Evolutionary conservation across 805 yeast genomes (phyloP).

Genomic region (Metschnikowia shivogae): DNA sequence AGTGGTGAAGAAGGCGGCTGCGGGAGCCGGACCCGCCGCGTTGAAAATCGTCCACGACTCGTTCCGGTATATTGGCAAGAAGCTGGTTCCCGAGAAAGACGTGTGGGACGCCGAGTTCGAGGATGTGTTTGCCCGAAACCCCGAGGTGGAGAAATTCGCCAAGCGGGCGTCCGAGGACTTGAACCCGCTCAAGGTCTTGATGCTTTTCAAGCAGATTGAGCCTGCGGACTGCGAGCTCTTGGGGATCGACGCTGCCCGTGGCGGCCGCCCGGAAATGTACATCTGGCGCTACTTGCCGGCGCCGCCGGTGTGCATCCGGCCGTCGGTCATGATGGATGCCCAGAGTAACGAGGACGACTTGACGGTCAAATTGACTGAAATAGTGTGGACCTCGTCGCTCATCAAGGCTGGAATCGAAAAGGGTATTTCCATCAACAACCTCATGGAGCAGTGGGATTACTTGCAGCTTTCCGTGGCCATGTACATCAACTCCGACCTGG

Average conservation of each 20-base stretch:
- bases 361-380: slow-evolving; percentile 92
- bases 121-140: slow-evolving; percentile 66
- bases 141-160: slow-evolving; percentile 83
- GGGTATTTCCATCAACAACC: slow-evolving; percentile 85
- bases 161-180: slow-evolving; percentile 89
- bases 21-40: slow-evolving; percentile 90
- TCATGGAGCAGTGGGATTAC: slow-evolving; percentile 99
- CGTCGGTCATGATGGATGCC: slow-evolving; percentile 89
- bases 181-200: slow-evolving; percentile 85
- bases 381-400: slow-evolving; percentile 93
- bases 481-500: slow-evolving; percentile 95
- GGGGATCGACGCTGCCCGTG: slow-evolving; percentile 82
- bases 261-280: slow-evolving; percentile 94
- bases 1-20: slow-evolving; percentile 93
- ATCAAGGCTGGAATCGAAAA: slow-evolving; percentile 93
- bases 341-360: slow-evolving; percentile 96
- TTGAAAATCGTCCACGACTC: slow-evolving; percentile 93
- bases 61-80: slow-evolving; percentile 93
- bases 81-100: slow-evolving; percentile 75
- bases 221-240: slow-evolving; percentile 89
- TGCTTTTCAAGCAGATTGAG: slow-evolving; percentile 77
- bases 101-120: slow-evolving; percentile 87
- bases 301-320: slow-evolving; percentile 98
- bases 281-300: slow-evolving; percentile 97
- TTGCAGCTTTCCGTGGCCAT: slow-evolving; percentile 92